These are phyloP conservation scores for Apiospora saccharicola DNA, from an alignment of 2,329 filamentous ascomycete species.

Conservation along the genomic window DNA sequence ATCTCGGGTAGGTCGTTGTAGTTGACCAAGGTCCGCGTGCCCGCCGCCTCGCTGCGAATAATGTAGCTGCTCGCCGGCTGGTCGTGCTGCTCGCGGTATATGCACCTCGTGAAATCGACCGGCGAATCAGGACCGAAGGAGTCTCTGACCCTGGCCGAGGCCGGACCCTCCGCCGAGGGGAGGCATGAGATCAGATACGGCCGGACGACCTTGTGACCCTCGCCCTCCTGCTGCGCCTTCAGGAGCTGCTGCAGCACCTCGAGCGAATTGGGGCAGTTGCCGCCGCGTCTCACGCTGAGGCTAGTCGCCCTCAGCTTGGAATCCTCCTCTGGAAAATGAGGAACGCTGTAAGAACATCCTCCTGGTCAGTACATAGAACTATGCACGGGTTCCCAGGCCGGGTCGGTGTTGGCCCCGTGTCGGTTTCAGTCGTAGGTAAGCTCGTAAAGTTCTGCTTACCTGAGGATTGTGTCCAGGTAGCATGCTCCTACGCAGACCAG, in stretches of 20 bases:
- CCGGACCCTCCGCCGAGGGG: constrained; percentile 59
- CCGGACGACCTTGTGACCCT: constrained; percentile 39
- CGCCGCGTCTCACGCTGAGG: constrained; percentile 68
- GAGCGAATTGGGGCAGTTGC: constrained; percentile 76
- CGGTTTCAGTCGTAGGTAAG: neutral
- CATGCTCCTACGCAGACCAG: constrained; percentile 72
- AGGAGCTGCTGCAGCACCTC: constrained; percentile 74
- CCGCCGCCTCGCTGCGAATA: constrained; percentile 64
- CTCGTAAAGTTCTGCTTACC: constrained; percentile 50
- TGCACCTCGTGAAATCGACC: constrained; percentile 62
- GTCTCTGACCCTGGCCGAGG: constrained; percentile 57
- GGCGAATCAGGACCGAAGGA: constrained; percentile 56
- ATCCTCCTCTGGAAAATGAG: constrained; percentile 74
- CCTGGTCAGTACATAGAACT: neutral
- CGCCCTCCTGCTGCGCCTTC: constrained; percentile 26
- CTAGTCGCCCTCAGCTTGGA: constrained; percentile 72
- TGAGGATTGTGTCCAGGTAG: constrained; percentile 75
- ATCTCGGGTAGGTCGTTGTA: constrained; percentile 74
- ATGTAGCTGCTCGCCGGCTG: constrained; percentile 75
- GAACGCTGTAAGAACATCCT: constrained; percentile 55
- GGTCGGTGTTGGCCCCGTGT: neutral
- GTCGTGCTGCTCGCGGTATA: constrained; percentile 62
- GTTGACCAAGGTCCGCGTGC: constrained; percentile 74
- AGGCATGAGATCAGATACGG: constrained; percentile 60
- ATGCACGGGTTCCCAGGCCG: neutral